phyloP scores from a whole-genome alignment of 306 rosid species.

The Amphicarpaea edgeworthii region DNA sequence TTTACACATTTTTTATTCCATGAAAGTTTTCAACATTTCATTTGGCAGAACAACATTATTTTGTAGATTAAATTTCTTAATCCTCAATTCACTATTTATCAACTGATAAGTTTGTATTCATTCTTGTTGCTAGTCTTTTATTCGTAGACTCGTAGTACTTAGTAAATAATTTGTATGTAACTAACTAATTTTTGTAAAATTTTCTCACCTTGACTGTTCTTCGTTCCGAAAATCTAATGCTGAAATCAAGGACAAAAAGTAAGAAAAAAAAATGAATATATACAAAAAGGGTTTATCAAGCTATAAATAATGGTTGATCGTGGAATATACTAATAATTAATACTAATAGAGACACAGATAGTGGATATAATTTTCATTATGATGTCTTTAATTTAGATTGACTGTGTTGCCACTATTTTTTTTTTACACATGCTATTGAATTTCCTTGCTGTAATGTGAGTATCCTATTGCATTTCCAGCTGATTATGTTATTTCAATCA shows the following conservation, averaged over 20 bases:
- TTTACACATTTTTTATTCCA: no score
- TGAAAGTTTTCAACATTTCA: not conserved
- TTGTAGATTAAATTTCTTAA: not conserved
- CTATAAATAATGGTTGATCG: not conserved
- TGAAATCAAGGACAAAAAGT: slow-evolving; percentile 18
- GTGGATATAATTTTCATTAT: not conserved
- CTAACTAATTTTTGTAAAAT: not conserved
- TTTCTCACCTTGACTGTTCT: not conserved
- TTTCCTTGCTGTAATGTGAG: slow-evolving; percentile 34
- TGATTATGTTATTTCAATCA: slow-evolving; percentile 38
- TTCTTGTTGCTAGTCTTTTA: not conserved
- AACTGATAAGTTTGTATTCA: not conserved
- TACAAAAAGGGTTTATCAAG: not conserved
- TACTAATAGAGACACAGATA: not conserved
- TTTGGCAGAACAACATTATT: slow-evolving; percentile 1
- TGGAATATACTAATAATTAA: slow-evolving; percentile 2
- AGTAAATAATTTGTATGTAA: not conserved
- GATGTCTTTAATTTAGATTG: not conserved
- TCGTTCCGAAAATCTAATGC: slow-evolving; percentile 33
- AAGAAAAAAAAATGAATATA: not conserved
- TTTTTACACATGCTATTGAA: slow-evolving; percentile 4
- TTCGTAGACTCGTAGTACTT: not conserved
- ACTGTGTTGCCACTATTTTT: not conserved
- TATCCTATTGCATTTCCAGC: slow-evolving; percentile 42
- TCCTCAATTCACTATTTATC: not conserved